Conservation (phyloP, 2,329 filamentous ascomycete species). For the Phialophora chinensis region DNA sequence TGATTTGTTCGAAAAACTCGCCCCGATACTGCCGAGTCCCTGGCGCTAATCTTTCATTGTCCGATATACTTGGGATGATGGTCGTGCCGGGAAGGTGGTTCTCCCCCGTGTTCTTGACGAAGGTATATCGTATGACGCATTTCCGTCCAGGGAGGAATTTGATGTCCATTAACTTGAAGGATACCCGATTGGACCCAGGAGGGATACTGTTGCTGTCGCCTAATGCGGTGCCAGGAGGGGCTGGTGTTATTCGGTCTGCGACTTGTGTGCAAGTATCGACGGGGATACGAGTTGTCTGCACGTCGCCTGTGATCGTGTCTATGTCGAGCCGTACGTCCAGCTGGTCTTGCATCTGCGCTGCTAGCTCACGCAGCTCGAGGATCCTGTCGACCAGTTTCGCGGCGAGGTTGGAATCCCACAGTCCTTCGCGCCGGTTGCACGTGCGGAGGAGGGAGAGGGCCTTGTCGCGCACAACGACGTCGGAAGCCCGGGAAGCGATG, state of each 20-base stretch:
- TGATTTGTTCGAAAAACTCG: not conserved
- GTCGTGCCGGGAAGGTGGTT: not conserved
- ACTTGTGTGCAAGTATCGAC: not conserved
- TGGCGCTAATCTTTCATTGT: not conserved
- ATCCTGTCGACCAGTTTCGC: constrained; percentile 24
- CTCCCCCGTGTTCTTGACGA: not conserved
- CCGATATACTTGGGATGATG: not conserved
- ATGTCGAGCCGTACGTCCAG: not conserved
- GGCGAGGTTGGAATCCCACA: constrained; percentile 62
- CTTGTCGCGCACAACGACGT: constrained; percentile 61
- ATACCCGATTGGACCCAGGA: not conserved
- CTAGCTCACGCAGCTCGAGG: constrained; percentile 22
- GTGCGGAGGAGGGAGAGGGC: constrained; percentile 67
- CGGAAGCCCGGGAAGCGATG: constrained; percentile 70
- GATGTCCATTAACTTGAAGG: constrained; percentile 25
- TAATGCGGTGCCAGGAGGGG: not conserved
- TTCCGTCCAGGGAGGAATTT: constrained; percentile 17
- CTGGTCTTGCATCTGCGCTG: not conserved
- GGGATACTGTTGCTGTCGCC: not conserved
- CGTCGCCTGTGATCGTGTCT: not conserved
- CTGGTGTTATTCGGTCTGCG: not conserved
- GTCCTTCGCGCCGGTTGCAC: constrained; percentile 68
- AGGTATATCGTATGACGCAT: constrained; percentile 21
- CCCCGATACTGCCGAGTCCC: not conserved
- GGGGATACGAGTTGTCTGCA: too few species aligned